Percentiles rank a stretch among this genome's conserved stretches.
phyloP scores from a whole-genome alignment of 2,329 filamentous ascomycete species.

The Trichoderma oligosporum region DNA sequence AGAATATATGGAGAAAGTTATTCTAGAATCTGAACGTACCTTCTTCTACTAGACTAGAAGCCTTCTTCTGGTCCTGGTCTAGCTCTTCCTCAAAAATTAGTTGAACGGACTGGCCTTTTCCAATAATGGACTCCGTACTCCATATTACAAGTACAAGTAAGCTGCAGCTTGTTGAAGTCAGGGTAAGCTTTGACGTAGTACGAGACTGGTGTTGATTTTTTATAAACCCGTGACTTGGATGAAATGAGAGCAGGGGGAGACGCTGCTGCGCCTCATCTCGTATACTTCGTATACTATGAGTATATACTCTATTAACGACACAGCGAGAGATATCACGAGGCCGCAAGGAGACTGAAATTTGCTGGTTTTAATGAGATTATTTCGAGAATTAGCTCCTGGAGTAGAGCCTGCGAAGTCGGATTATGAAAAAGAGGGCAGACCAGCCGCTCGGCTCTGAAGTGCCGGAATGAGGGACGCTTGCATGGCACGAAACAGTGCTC shows the following conservation, averaged over 20 bases:
- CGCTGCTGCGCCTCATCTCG: not conserved
- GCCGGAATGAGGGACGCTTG: slow-evolving; percentile 11
- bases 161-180: too few relatives aligned
- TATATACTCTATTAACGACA: not conserved
- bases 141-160: too few relatives aligned
- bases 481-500: slow-evolving; percentile 1
- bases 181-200: not conserved
- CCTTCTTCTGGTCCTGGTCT: too few relatives aligned
- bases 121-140: too few relatives aligned
- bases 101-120: too few relatives aligned
- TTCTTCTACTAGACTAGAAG: too few relatives aligned
- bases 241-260: not conserved
- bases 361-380: not conserved
- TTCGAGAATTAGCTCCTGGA: not conserved
- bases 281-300: not conserved
- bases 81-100: too few relatives aligned
- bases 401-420: slow-evolving; percentile 9
- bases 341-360: not conserved
- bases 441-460: not conserved
- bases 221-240: not conserved
- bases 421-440: not conserved
- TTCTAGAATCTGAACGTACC: too few relatives aligned
- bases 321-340: not conserved
- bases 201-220: not conserved
- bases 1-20: too few relatives aligned